Evolutionary conservation across 148 eudicot genomes (phyloP).

Genomic region (Fagopyrum tataricum): DNA sequence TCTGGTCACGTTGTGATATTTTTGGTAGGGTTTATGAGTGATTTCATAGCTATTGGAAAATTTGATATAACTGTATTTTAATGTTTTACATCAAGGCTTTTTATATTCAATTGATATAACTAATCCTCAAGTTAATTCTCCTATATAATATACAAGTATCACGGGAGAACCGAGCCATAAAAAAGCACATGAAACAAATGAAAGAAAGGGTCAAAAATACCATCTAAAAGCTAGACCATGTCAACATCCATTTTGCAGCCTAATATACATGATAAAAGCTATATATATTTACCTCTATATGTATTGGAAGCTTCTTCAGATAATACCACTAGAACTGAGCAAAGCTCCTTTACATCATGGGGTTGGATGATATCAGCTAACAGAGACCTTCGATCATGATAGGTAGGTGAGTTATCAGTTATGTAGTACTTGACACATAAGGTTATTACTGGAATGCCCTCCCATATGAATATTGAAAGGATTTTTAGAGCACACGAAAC

Average conservation of each 20-base stretch:
- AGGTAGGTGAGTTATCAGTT: conserved; percentile 30
- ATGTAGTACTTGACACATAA: background rate
- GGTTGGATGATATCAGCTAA: conserved; percentile 92
- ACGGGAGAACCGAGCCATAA: background rate
- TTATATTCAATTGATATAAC: background rate
- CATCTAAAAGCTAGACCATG: background rate
- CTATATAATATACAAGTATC: background rate
- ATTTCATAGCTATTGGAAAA: background rate
- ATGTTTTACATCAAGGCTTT: background rate
- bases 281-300: conserved; percentile 49
- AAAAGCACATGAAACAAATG: background rate
- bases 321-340: conserved; percentile 84
- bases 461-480: background rate
- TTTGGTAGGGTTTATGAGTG: background rate
- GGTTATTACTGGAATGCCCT: background rate
- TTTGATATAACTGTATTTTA: background rate
- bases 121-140: background rate
- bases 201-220: background rate
- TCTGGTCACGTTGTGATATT: background rate
- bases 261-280: background rate
- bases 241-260: background rate
- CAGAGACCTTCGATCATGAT: conserved; percentile 57
- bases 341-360: conserved; percentile 84
- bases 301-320: conserved; percentile 77
- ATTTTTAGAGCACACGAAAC: background rate